Conservation (phyloP, 2,329 filamentous ascomycete species). For the Colletotrichum sp. region DNA sequence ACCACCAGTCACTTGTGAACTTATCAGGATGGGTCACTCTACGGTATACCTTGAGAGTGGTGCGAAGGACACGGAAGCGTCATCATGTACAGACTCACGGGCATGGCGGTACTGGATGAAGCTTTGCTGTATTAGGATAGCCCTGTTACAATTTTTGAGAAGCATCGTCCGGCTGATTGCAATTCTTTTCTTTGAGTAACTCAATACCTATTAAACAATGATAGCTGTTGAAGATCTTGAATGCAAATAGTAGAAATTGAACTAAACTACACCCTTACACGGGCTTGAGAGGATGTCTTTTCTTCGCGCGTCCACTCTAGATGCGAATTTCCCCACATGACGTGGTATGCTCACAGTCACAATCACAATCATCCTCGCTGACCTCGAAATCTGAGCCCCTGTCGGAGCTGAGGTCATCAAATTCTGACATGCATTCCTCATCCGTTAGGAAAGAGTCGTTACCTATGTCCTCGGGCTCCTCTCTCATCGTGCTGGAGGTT, state of each 20-base stretch:
- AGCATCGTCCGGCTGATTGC: background rate
- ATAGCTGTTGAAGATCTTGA: background rate
- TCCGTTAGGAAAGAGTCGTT: background rate
- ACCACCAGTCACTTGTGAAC: background rate
- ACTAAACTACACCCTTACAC: background rate
- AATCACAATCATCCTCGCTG: background rate
- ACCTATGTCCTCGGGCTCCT: background rate
- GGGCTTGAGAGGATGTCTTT: background rate
- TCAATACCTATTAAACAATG: too few species aligned
- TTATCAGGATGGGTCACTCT: background rate
- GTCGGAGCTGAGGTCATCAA: background rate
- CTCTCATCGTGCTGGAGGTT: fast-evolving
- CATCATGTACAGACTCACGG: background rate
- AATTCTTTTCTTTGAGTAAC: background rate
- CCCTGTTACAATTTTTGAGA: background rate
- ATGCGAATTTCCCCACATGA: fast-evolving
- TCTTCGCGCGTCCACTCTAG: background rate
- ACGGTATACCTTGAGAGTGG: too few species aligned
- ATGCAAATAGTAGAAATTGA: background rate
- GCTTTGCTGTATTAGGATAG: background rate
- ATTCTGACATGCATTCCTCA: fast-evolving
- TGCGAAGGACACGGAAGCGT: background rate
- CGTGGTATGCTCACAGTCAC: too few species aligned
- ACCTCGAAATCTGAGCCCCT: background rate
- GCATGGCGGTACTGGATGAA: background rate